These are phyloP conservation scores for Neofusicoccum umdonicola DNA, from an alignment of 2,329 filamentous ascomycete species.

Conservation along the genomic window DNA sequence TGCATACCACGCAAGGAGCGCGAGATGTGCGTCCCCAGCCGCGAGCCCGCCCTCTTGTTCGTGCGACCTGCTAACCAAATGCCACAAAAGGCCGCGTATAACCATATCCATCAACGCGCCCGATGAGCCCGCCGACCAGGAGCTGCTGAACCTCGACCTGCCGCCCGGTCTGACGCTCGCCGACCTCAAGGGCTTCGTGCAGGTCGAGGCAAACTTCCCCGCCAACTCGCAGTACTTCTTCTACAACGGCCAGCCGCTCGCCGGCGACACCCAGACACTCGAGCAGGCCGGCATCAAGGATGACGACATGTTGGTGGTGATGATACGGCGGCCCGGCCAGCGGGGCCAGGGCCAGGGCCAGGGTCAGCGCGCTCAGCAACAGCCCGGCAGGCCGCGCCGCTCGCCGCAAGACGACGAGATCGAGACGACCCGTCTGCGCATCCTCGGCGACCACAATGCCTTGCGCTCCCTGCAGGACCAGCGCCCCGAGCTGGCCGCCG, in stretches of 20 bases:
- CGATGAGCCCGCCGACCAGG: constrained; percentile 64
- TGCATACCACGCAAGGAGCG: constrained; percentile 36
- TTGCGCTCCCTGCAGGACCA: constrained; percentile 68
- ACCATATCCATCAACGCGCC: constrained; percentile 81
- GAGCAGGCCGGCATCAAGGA: constrained; percentile 77
- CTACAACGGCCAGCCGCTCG: constrained; percentile 80
- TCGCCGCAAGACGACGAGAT: constrained; percentile 47
- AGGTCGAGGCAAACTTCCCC: constrained; percentile 76
- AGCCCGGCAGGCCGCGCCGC: neutral
- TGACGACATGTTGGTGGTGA: constrained; percentile 88
- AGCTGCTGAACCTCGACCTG: constrained; percentile 79
- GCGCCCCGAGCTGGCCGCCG: constrained; percentile 73
- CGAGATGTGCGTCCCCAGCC: constrained; percentile 34
- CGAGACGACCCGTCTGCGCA: constrained; percentile 79
- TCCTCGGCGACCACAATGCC: constrained; percentile 74
- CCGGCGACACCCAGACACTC: constrained; percentile 75
- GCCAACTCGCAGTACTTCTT: constrained; percentile 77
- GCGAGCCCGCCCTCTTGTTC: constrained; percentile 22
- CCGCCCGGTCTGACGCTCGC: constrained; percentile 78
- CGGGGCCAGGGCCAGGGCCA: neutral
- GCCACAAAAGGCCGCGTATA: constrained; percentile 67
- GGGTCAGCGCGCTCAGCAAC: neutral
- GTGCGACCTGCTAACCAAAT: constrained; percentile 29
- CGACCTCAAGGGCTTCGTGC: constrained; percentile 82
- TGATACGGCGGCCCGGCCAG: constrained; percentile 53